phyloP scores from a whole-genome alignment of 257 asterid genomes.

The Datura wrightii region DNA sequence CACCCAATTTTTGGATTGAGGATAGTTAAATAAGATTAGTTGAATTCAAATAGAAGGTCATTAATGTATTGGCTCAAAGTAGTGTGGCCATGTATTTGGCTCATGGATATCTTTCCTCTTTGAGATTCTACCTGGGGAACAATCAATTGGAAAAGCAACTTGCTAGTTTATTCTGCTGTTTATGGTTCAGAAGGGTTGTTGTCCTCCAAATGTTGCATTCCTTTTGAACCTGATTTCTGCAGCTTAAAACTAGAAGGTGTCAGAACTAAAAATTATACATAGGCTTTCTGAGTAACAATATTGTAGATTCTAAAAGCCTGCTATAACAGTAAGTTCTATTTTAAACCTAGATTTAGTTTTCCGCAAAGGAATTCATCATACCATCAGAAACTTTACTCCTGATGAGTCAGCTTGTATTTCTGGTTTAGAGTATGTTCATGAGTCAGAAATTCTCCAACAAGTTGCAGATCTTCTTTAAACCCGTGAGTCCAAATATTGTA shows the following conservation, averaged over 20 bases:
- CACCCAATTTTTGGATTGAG: neutral
- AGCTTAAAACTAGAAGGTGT: neutral
- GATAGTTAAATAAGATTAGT: neutral
- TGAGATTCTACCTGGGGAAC: neutral
- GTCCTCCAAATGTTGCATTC: constrained; percentile 15
- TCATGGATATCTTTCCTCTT: neutral
- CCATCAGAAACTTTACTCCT: constrained; percentile 19
- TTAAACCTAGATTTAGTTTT: neutral
- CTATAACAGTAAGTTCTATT: constrained; percentile 17
- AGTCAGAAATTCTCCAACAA: neutral
- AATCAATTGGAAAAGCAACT: neutral
- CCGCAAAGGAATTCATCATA: neutral
- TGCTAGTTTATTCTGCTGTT: constrained; percentile 17
- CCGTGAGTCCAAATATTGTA: neutral
- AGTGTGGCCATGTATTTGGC: neutral
- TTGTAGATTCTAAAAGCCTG: neutral
- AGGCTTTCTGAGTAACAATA: constrained; percentile 8
- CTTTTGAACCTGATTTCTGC: neutral
- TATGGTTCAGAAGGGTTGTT: neutral
- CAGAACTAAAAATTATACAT: neutral
- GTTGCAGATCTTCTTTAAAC: neutral
- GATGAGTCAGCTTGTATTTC: constrained; percentile 17
- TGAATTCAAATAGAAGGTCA: neutral
- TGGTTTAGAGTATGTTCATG: neutral
- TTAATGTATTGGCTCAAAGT: neutral